These are phyloP conservation scores for Suillus weaverae DNA, from an alignment of 768 basidiomycete genomes.

Conservation along the genomic window DNA sequence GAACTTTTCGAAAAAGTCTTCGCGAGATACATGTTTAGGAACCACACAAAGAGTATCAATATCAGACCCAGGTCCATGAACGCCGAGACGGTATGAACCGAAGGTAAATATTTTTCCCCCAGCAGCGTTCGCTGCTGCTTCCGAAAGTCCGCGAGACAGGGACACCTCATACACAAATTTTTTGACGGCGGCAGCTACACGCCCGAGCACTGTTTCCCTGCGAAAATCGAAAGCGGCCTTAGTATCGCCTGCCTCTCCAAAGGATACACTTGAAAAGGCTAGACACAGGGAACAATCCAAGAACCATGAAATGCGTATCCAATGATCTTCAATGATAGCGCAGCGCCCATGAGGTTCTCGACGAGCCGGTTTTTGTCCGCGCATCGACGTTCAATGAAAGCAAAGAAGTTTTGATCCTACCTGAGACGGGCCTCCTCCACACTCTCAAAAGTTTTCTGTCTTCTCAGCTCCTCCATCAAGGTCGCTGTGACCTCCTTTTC, in stretches of 20 bases:
- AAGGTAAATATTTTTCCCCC: conserved; percentile 99
- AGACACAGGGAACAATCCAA: not conserved
- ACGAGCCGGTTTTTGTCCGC: not conserved
- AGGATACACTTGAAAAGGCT: not conserved
- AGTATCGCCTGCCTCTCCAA: conserved; percentile 16
- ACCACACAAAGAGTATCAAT: conserved; percentile 99
- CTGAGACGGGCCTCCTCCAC: conserved; percentile 86
- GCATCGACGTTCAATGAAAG: not conserved
- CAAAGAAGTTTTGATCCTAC: conserved; percentile 43
- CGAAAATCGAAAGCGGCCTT: conserved; percentile 21
- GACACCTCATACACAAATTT: conserved; percentile 88
- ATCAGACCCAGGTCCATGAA: conserved; percentile 93
- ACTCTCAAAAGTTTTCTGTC: conserved; percentile 85
- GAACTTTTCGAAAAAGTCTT: conserved; percentile 94
- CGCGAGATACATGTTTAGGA: conserved; percentile 91
- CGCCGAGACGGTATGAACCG: conserved; percentile 96
- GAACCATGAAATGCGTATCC: not conserved
- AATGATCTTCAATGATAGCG: conserved; percentile 2
- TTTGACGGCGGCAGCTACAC: conserved; percentile 86
- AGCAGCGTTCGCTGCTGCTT: conserved; percentile 81
- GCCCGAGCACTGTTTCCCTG: conserved; percentile 92
- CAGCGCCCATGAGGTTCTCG: not conserved
- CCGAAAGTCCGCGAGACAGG: conserved; percentile 78
- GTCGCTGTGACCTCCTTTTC: conserved; percentile 83
- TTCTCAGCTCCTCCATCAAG: conserved; percentile 87